phyloP scores from a whole-genome alignment of 225 moss, liverwort and hornwort species.

The Pseudisothecium myosuroides region DNA sequence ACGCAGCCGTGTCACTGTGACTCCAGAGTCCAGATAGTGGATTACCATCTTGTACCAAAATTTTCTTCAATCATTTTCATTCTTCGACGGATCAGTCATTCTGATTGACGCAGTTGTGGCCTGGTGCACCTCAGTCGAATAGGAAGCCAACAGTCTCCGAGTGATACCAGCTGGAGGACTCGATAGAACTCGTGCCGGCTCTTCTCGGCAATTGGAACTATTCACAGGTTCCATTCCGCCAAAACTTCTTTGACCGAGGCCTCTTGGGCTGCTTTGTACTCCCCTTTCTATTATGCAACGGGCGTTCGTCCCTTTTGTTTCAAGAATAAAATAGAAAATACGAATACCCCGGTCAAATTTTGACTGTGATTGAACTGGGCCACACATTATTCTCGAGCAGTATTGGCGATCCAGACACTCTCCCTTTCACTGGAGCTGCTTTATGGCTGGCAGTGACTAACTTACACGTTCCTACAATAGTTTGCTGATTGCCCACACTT shows the following conservation, averaged over 20 bases:
- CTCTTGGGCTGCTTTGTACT: neutral
- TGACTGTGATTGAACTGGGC: neutral
- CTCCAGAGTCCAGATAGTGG: slow-evolving; percentile 28
- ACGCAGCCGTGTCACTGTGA: slow-evolving; percentile 17
- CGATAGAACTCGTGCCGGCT: neutral
- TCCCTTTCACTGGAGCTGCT: neutral
- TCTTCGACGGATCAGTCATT: slow-evolving; percentile 3
- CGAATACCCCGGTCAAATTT: neutral
- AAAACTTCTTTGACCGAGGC: neutral
- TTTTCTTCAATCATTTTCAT: slow-evolving; percentile 34
- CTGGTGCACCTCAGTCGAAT: neutral
- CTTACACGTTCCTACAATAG: neutral
- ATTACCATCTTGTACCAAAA: slow-evolving; percentile 50
- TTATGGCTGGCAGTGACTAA: neutral
- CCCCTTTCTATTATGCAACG: neutral
- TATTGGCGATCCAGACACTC: neutral
- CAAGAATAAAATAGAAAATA: too few relatives aligned
- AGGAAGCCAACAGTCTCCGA: neutral
- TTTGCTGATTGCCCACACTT: neutral
- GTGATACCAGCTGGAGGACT: neutral
- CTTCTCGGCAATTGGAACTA: neutral
- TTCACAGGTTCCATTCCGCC: neutral
- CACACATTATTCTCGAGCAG: neutral
- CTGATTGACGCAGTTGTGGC: neutral
- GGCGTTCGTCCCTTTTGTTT: neutral